Conservation (phyloP, 2,329 filamentous ascomycete species). For the Epichloe glyceriae region DNA sequence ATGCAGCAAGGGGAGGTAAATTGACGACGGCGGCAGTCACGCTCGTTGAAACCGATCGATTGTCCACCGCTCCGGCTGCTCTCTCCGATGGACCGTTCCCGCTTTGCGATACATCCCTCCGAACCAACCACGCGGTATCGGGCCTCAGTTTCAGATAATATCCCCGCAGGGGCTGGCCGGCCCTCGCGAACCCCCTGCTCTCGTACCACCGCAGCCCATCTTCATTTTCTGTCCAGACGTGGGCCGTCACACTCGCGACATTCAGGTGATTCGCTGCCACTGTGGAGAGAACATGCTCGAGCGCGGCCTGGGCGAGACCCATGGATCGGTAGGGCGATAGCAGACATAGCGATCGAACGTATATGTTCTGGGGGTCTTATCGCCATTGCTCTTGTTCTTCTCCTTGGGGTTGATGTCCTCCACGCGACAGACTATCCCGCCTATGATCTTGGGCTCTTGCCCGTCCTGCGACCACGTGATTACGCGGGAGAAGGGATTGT, state of each 20-base stretch:
- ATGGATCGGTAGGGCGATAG: slow-evolving; percentile 49
- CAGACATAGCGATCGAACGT: slow-evolving; percentile 51
- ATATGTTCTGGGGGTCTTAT: slow-evolving; percentile 32
- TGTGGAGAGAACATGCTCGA: slow-evolving; percentile 37
- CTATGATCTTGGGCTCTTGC: slow-evolving; percentile 38
- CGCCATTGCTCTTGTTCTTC: slow-evolving; percentile 1
- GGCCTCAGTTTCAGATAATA: slow-evolving; percentile 53
- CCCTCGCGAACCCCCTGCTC: slow-evolving; percentile 40
- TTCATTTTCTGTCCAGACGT: slow-evolving; percentile 55
- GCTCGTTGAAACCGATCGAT: slow-evolving; percentile 11
- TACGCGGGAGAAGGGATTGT: slow-evolving; percentile 44
- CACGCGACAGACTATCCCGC: slow-evolving; percentile 49
- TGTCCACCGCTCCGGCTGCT: background rate
- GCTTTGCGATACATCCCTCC: slow-evolving; percentile 20
- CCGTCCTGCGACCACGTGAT: slow-evolving; percentile 41
- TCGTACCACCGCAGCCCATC: slow-evolving; percentile 52
- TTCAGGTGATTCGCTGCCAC: slow-evolving; percentile 22
- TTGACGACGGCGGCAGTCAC: slow-evolving; percentile 20
- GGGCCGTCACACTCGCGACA: slow-evolving; percentile 41
- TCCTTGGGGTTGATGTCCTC: slow-evolving; percentile 22
- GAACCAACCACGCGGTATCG: slow-evolving; percentile 47
- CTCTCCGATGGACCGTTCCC: background rate
- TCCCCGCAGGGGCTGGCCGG: slow-evolving; percentile 33
- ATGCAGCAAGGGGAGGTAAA: slow-evolving; percentile 10
- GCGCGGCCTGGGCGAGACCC: slow-evolving; percentile 43